Conservation (phyloP, 345 rosid genomes). For the Populus tremula region DNA sequence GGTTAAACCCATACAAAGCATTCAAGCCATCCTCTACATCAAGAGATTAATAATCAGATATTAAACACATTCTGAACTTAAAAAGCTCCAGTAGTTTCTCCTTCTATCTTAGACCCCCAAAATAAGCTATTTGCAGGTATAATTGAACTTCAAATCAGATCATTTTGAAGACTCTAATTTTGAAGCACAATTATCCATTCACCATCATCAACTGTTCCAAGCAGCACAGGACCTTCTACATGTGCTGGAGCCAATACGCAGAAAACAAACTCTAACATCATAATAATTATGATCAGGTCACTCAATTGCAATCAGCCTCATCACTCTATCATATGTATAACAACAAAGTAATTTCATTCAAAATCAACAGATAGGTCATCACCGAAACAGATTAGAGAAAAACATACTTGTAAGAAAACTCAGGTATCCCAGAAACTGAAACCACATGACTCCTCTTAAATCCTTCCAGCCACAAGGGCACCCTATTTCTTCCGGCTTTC, state of each 20-base stretch:
- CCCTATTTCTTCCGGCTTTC: constrained; percentile 57
- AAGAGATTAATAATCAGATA: not conserved
- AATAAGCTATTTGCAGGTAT: not conserved
- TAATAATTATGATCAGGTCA: not conserved
- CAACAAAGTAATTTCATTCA: not conserved
- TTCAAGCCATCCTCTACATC: not conserved
- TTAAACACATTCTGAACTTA: not conserved
- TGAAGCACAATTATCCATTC: not conserved
- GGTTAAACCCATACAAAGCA: not conserved
- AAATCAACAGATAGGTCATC: not conserved
- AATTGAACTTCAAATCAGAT: not conserved
- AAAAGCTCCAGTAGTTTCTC: not conserved
- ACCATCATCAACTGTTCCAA: not conserved
- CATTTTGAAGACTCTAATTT: not conserved
- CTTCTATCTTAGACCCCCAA: not conserved
- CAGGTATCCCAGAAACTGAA: constrained; percentile 87
- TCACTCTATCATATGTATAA: not conserved
- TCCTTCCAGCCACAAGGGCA: constrained; percentile 77
- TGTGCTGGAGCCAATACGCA: not conserved
- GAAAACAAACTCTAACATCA: not conserved
- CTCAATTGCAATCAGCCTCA: not conserved
- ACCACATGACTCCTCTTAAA: constrained; percentile 56
- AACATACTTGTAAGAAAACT: constrained; percentile 82
- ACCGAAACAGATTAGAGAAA: not conserved
- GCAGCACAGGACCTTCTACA: not conserved